Percentiles rank a stretch among this genome's conserved stretches.
These are phyloP conservation scores for Pseudoscleropodium purum DNA, from an alignment of 225 moss, liverwort and hornwort genomes.

Conservation along the genomic window DNA sequence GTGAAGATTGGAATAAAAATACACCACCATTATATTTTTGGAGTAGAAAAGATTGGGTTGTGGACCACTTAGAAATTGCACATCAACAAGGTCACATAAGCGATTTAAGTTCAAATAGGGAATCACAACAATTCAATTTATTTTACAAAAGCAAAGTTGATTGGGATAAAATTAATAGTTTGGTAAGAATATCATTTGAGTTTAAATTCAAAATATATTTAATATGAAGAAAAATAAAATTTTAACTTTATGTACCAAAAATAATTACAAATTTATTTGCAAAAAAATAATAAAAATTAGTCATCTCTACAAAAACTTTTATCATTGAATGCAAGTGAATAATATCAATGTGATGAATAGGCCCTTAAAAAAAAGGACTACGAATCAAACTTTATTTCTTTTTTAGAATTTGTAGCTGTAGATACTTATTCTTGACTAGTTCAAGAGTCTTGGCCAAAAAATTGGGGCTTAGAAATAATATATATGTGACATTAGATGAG, in stretches of 20 bases:
- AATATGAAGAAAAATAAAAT: no score
- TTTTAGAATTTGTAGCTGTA: neutral
- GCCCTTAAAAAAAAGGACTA: accelerated
- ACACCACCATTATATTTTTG: slow-evolving; percentile 36
- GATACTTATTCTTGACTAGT: neutral
- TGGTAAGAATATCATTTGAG: neutral
- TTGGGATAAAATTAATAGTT: neutral
- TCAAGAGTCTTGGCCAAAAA: neutral
- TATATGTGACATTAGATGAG: neutral
- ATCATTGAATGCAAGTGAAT: neutral
- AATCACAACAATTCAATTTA: neutral
- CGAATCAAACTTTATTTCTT: neutral
- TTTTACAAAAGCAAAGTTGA: slow-evolving; percentile 3
- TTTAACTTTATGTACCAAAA: neutral
- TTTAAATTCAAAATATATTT: neutral
- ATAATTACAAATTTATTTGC: no score
- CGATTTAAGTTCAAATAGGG: neutral
- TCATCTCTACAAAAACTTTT: no score
- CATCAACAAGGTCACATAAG: slow-evolving; percentile 2
- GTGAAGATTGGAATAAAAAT: slow-evolving; percentile 43
- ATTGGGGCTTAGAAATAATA: accelerated
- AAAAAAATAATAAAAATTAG: neutral
- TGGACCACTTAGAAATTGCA: slow-evolving; percentile 26
- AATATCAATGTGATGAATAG: neutral
- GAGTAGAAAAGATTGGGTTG: slow-evolving; percentile 34